phyloP scores from a whole-genome alignment of 1,139 yeast species.

The Yamadazyma taylorii region DNA sequence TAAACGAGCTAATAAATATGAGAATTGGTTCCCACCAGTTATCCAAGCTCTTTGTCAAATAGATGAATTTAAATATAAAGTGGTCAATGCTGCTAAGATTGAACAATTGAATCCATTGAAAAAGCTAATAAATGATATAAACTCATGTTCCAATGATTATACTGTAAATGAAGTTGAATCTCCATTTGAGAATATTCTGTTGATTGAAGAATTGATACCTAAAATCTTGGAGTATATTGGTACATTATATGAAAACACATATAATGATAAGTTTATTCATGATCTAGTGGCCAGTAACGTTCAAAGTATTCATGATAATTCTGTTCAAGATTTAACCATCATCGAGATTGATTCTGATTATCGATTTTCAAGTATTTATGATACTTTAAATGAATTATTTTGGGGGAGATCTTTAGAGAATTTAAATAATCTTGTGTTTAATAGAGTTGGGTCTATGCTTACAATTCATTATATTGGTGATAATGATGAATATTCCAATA shows the following conservation, averaged over 20 bases:
- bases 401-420: constrained; percentile 37
- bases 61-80: constrained; percentile 16
- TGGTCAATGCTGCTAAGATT: neutral
- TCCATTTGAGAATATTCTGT: constrained; percentile 11
- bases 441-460: constrained; percentile 31
- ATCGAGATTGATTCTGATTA: constrained; percentile 39
- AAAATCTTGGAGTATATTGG: constrained; percentile 23
- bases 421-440: constrained; percentile 31
- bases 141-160: constrained; percentile 6
- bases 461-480: constrained; percentile 35
- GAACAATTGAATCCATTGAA: constrained; percentile 6
- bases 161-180: constrained; percentile 19
- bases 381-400: constrained; percentile 35
- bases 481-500: constrained; percentile 15
- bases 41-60: constrained; percentile 22
- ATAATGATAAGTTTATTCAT: constrained; percentile 13
- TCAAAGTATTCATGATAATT: constrained; percentile 5
- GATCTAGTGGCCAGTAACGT: constrained; percentile 13
- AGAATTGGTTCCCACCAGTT: constrained; percentile 11
- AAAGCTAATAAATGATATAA: constrained; percentile 6
- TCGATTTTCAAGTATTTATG: constrained; percentile 28
- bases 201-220: constrained; percentile 31
- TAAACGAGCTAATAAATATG: constrained; percentile 4
- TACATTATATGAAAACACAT: constrained; percentile 14
- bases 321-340: constrained; percentile 24